Evolutionary conservation across 305 asterid species (phyloP).

Genomic region (Solanum hybrid): DNA sequence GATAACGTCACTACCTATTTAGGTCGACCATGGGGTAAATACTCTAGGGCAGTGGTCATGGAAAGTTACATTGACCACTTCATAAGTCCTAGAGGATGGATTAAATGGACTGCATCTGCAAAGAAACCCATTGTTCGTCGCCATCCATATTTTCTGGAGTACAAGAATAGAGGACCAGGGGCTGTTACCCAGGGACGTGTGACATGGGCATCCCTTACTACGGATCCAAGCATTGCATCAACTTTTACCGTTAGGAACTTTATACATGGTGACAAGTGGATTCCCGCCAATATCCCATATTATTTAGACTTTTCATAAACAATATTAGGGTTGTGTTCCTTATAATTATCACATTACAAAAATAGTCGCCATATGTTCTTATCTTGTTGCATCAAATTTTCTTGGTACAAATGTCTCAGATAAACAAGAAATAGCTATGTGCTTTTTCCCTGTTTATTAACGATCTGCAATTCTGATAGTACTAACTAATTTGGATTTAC

Average conservation of each 20-base stretch:
- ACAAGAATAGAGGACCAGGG: not conserved
- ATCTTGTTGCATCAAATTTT: too few relatives aligned
- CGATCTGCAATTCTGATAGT: not conserved
- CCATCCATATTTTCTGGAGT: not conserved
- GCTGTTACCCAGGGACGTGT: not conserved
- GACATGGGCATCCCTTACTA: not conserved
- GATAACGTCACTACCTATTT: not conserved
- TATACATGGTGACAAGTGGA: not conserved
- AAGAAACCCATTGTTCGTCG: not conserved
- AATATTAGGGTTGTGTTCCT: not conserved
- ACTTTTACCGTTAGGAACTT: not conserved
- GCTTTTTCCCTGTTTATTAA: not conserved
- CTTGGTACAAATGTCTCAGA: not conserved
- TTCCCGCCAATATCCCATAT: not conserved
- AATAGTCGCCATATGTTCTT: not conserved
- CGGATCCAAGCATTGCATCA: not conserved
- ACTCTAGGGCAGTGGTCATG: not conserved
- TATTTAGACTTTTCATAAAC: not conserved
- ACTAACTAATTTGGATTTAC: too few relatives aligned
- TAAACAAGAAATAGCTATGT: too few relatives aligned
- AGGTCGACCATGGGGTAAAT: not conserved
- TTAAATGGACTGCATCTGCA: not conserved
- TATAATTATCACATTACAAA: not conserved
- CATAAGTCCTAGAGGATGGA: not conserved
- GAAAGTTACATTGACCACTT: not conserved